A percentile compares a stretch with the other conserved stretches of the same genome.
These are phyloP conservation scores for Populus hybrid DNA, from an alignment of 441 rosid genomes.

Conservation along the genomic window DNA sequence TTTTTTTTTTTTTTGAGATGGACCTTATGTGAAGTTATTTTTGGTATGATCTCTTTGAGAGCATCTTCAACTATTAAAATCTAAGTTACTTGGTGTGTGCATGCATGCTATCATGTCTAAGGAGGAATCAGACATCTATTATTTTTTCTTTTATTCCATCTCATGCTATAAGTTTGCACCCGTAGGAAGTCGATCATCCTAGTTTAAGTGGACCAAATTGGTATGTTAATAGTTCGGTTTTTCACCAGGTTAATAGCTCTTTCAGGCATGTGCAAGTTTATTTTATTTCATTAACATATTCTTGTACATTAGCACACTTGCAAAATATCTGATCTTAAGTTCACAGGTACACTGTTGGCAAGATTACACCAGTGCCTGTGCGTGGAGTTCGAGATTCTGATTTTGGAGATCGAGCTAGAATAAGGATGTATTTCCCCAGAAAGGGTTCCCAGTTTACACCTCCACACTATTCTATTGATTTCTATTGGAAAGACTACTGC, in stretches of 20 bases:
- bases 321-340: conserved; percentile 42
- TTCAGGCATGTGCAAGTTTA: neutral
- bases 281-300: neutral
- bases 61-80: too few relatives aligned
- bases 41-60: too few relatives aligned
- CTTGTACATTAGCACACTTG: conserved; percentile 10
- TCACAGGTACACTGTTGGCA: conserved; percentile 93
- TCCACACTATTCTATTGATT: conserved; percentile 80
- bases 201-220: neutral
- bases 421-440: too few relatives aligned
- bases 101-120: too few relatives aligned
- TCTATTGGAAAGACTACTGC: conserved; percentile 94
- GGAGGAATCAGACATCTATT: neutral
- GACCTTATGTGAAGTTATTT: neutral
- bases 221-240: neutral
- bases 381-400: conserved; percentile 91
- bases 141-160: neutral
- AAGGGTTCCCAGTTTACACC: conserved; percentile 97
- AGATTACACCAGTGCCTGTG: conserved; percentile 87
- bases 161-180: neutral
- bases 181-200: neutral
- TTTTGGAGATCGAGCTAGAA: conserved; percentile 81
- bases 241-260: neutral
- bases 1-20: neutral
- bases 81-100: too few relatives aligned